Percentiles rank a stretch among this genome's conserved stretches.
These are phyloP conservation scores for Phytopythium chamaehyphon DNA, from an alignment of 352 stramenopile species.

Conservation along the genomic window DNA sequence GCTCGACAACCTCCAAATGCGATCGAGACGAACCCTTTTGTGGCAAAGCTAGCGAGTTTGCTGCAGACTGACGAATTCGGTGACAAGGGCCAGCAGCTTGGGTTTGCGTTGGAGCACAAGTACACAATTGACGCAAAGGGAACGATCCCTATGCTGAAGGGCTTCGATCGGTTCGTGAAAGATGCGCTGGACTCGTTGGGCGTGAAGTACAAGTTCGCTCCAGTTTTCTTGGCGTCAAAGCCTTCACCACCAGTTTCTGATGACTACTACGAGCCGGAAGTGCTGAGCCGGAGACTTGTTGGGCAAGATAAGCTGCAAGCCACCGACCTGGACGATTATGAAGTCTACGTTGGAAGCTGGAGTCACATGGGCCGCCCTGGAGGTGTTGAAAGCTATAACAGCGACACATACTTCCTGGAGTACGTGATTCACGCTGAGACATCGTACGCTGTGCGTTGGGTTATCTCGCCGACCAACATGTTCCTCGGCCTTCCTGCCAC, in stretches of 20 bases:
- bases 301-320: not conserved
- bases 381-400: too few species aligned
- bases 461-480: too few species aligned
- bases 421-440: too few species aligned
- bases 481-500: too few species aligned
- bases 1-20: not conserved
- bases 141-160: slow-evolving; percentile 2
- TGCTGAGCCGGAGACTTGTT: not conserved
- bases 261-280: not conserved
- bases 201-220: slow-evolving; percentile 1
- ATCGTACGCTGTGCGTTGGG: too few species aligned
- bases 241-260: not conserved
- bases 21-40: not conserved
- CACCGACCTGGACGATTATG: not conserved
- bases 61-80: not conserved
- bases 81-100: not conserved
- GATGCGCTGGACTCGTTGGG: not conserved
- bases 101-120: slow-evolving; percentile 3
- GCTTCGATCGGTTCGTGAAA: not conserved
- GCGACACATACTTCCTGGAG: too few species aligned
- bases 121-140: not conserved
- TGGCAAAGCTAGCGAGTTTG: not conserved
- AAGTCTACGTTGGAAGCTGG: not conserved
- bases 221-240: not conserved
- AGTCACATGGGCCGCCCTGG: too few species aligned